Base-by-base conservation (phyloP, 2,329 filamentous ascomycete genomes). In the Erysiphe pulchra region DNA sequence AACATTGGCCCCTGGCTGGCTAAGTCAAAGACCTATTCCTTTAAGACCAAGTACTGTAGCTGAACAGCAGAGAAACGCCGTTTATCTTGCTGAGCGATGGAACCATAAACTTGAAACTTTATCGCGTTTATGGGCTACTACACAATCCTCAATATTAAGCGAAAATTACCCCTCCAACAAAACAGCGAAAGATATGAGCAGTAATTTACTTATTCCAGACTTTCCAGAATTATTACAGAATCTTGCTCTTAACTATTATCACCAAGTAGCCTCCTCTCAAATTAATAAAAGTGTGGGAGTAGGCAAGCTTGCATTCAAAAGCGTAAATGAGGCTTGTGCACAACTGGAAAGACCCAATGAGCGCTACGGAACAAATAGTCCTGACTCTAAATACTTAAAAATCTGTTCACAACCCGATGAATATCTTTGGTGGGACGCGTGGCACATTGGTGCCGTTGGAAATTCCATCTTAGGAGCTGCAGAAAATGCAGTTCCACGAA, bases 11-110 rank as follows among this genome's bases (percentile, higher is more conserved):
- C 71, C 71, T 0, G 70, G 67, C 1, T 75, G 71, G 66, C 55
- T 61, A 7, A 55, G 55, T 4, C 58, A 58, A 10, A 63, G 70
- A 2, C 62, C 63, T 0, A 45, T 53, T 2, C 63, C 68, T 1
- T 61, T 66, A 1, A 50, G 47, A 13, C 67, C 67, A 11, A 67
- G 70, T 51, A 64, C 59, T 13, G 61, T 61, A 34, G 61, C 65
- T 2, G 69, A 71, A 50, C 65, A 74, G 50, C 59, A 70, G 52
- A 68, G 67, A 47, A 73, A 72, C 48, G 69, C 69, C 1, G 64
- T 65, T 1, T 62, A 64, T 43, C 54, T 75, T 37, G 68, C 68
- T 0, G 54, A 54, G 9, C 57, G 60, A 12, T 75, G 71, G 71
- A 71, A 75, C 50, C 51, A 57, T 4, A 51, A 57, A 34, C 48